A percentile compares a stretch with the other conserved stretches of the same genome.
Conservation (phyloP, 148 eudicot species). For the Beta vulgaris region DNA sequence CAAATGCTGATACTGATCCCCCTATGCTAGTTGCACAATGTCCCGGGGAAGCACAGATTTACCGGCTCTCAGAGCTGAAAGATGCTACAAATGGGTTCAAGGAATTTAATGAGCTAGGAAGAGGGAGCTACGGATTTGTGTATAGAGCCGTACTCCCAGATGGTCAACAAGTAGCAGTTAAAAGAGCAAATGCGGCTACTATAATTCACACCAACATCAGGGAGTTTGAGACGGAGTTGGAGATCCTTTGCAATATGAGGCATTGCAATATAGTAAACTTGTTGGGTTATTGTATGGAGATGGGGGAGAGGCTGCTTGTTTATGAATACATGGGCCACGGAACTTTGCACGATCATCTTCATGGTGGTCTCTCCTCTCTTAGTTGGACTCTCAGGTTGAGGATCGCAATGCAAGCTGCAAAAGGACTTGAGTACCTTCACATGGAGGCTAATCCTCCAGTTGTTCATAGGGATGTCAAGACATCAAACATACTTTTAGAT, state of each 20-base stretch:
- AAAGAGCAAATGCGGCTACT: conserved; percentile 94
- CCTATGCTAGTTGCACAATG: conserved; percentile 40
- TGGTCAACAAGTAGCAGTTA: conserved; percentile 86
- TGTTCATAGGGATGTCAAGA: conserved; percentile 73
- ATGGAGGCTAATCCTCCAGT: conserved; percentile 65
- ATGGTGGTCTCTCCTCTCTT: conserved; percentile 78
- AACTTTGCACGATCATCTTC: conserved; percentile 87
- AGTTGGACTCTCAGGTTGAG: conserved; percentile 66
- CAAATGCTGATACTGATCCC: conserved; percentile 37
- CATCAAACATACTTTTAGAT: conserved; percentile 80
- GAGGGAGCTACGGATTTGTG: conserved; percentile 96
- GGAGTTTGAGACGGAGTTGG: conserved; percentile 79
- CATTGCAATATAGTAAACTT: conserved; percentile 82
- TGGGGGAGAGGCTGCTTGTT: conserved; percentile 95
- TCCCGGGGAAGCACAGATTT: conserved; percentile 81
- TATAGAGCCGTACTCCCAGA: conserved; percentile 79
- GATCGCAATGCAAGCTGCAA: conserved; percentile 86
- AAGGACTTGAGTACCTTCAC: conserved; percentile 89
- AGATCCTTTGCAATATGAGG: conserved; percentile 74
- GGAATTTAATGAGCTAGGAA: conserved; percentile 93
- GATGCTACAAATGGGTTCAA: conserved; percentile 97
- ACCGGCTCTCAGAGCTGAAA: conserved; percentile 77
- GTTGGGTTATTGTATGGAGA: conserved; percentile 86
- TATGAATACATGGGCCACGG: conserved; percentile 95
- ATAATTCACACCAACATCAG: conserved; percentile 85